A percentile compares a stretch with the other conserved stretches of the same genome.
These are phyloP conservation scores for Orbilia brochopaga DNA, from an alignment of 2,329 filamentous ascomycete species.

Conservation along the genomic window DNA sequence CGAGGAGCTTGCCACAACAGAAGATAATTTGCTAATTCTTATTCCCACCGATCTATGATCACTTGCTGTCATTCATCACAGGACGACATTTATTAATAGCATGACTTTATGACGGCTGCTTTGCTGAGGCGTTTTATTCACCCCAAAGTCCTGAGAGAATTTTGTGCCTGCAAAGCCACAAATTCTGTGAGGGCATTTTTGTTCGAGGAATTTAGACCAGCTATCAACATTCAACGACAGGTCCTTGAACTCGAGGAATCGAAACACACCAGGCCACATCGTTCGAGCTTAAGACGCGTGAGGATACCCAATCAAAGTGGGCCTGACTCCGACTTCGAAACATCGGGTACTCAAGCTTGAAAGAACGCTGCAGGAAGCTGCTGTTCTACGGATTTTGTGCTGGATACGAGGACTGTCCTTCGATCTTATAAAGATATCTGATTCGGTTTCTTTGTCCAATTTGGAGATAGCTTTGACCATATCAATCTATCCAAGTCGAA, in stretches of 20 bases:
- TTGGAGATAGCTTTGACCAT: background rate
- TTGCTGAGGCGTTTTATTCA: slow-evolving; percentile 17
- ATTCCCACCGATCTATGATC: slow-evolving; percentile 25
- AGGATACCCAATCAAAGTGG: too few species aligned
- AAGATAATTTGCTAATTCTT: slow-evolving; percentile 41
- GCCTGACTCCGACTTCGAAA: background rate
- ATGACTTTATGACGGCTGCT: slow-evolving; percentile 17
- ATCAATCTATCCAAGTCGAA: background rate
- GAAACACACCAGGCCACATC: background rate
- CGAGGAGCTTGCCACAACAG: slow-evolving; percentile 28
- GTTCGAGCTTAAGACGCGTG: background rate
- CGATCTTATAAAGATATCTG: background rate
- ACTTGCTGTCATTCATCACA: slow-evolving; percentile 18
- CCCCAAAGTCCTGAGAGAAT: slow-evolving; percentile 14
- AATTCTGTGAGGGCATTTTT: slow-evolving; percentile 18
- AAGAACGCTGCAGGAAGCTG: slow-evolving; percentile 26
- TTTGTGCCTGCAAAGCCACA: slow-evolving; percentile 14
- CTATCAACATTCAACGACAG: slow-evolving; percentile 18
- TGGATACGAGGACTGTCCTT: background rate
- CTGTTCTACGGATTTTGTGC: slow-evolving; percentile 24
- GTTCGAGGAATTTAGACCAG: slow-evolving; percentile 27
- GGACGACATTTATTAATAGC: slow-evolving; percentile 25
- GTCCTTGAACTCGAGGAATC: background rate
- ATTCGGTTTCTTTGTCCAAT: too few species aligned
- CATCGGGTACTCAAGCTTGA: slow-evolving; percentile 9